Evolutionary conservation across 345 rosid species (phyloP), one percentile per base, ranked within the genome.

Genomic region (Brassica rapa): DNA sequence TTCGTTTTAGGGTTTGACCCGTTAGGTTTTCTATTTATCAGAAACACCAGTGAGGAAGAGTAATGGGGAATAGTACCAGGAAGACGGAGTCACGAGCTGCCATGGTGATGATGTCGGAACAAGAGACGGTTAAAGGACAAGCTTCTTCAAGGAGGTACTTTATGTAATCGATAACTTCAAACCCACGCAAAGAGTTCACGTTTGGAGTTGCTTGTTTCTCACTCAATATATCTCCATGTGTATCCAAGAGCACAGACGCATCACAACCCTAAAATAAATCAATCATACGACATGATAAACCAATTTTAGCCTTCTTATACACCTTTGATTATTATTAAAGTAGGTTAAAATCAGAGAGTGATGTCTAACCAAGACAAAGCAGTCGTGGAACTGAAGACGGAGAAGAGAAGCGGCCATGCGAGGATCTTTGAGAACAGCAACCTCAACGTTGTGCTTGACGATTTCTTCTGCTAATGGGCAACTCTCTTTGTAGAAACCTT

Each of bases 371-470:
- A 87, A 74, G 71, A 91, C 90, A 57, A 93, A 89, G 75, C 98
- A 93, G 72, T 93, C 98, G 25, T 93, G 97, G 65, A 90, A 93
- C 43, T 93, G 97, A 56, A 93, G 75, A 32, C 97, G 89, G 49
- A 91, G 91, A 39, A 93, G 86, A n/a, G 91, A 88, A 25, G 94
- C 97, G 0, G 97, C 97, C 87, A 89, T 85, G 5, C 94, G 85
- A 67, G 98, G 98, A 78, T 89, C 86, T 82, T 76, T 86, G 16
- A 83, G 80, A 41, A 91, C 83, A 0, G 92, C 97, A 59, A 77
- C 79, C 74, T 85, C 88, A 0, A 93, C 89, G 66, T 74, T 78
- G 55, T 79, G 80, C 72, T 87, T 86, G 11, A 89, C 88, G 16
- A 90, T 91, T 62, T 90, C 88, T 74, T 90, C 91, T 12, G 89